phyloP scores from a whole-genome alignment of 2,329 filamentous ascomycete genomes.

The Aspergillus sp. region DNA sequence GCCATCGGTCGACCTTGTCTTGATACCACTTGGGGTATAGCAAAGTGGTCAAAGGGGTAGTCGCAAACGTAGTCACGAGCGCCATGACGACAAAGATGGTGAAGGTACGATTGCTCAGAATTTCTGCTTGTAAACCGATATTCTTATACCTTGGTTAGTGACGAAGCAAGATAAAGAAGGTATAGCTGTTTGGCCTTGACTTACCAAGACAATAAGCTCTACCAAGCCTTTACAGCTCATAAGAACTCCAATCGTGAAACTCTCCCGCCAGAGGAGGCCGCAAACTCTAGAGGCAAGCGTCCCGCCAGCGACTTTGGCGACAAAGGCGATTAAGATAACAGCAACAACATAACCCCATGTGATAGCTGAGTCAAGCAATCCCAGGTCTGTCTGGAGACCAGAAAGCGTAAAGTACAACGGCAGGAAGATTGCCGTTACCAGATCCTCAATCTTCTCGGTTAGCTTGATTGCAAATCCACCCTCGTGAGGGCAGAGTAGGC shows the following conservation, averaged over 20 bases:
- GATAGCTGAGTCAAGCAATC: constrained; percentile 77
- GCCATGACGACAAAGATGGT: constrained; percentile 97
- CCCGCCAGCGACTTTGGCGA: constrained; percentile 82
- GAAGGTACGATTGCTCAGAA: constrained; percentile 79
- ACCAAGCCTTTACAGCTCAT: constrained; percentile 98
- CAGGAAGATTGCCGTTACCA: constrained; percentile 80
- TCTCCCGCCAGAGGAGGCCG: constrained; percentile 87
- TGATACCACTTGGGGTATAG: constrained; percentile 81
- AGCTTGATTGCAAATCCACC: constrained; percentile 88
- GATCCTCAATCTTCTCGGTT: constrained; percentile 92
- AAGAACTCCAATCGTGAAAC: constrained; percentile 80
- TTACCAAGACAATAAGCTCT: constrained; percentile 88
- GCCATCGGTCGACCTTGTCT: constrained; percentile 73
- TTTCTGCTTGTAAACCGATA: constrained; percentile 81
- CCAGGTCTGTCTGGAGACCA: constrained; percentile 84
- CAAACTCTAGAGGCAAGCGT: constrained; percentile 75
- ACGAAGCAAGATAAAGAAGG: background rate
- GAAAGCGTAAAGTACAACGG: constrained; percentile 94
- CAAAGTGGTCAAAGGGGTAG: constrained; percentile 73
- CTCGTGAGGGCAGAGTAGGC: constrained; percentile 87
- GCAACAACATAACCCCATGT: constrained; percentile 91
- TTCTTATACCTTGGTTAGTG: constrained; percentile 53
- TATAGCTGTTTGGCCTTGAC: constrained; percentile 29
- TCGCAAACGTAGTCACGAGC: constrained; percentile 80
- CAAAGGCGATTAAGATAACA: constrained; percentile 79